Conservation (phyloP, 495 filamentous ascomycete species). For the Glarea lozoyensis region DNA sequence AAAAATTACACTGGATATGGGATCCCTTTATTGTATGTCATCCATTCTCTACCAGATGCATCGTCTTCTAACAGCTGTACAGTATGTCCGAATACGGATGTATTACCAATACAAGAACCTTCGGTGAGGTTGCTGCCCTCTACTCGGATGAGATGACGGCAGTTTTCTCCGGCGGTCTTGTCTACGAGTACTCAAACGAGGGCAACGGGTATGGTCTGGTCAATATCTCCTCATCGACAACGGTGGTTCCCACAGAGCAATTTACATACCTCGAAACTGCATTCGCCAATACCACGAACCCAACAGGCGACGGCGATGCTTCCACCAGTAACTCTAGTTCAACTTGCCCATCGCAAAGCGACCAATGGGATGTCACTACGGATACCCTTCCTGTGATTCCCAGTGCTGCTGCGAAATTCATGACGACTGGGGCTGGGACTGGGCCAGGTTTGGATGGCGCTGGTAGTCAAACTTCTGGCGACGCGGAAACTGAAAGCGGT, state of each 20-base stretch:
- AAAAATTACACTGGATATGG: conserved; percentile 83
- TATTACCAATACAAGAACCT: conserved; percentile 65
- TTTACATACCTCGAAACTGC: conserved; percentile 59
- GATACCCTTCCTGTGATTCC: conserved; percentile 74
- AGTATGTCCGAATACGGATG: conserved; percentile 89
- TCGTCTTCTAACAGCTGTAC: background rate
- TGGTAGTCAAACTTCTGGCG: conserved; percentile 63
- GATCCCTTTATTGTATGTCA: conserved; percentile 69
- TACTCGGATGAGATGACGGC: conserved; percentile 77
- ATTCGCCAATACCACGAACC: conserved; percentile 52
- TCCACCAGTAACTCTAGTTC: conserved; percentile 52
- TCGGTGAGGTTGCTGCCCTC: conserved; percentile 67
- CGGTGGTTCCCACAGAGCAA: conserved; percentile 45
- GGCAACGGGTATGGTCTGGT: conserved; percentile 71
- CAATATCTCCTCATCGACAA: conserved; percentile 33
- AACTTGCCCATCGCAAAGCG: conserved; percentile 58
- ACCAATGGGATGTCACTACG: conserved; percentile 62
- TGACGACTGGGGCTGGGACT: conserved; percentile 63
- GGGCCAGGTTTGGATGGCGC: conserved; percentile 61
- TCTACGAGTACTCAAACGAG: conserved; percentile 89
- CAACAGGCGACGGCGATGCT: conserved; percentile 67
- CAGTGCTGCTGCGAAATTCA: conserved; percentile 46
- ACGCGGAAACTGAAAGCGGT: conserved; percentile 33
- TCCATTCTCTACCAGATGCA: conserved; percentile 8
- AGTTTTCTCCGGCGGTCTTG: conserved; percentile 90